These are phyloP conservation scores for Colletotrichum eremochloae DNA, from an alignment of 2,329 filamentous ascomycete genomes.

Conservation along the genomic window DNA sequence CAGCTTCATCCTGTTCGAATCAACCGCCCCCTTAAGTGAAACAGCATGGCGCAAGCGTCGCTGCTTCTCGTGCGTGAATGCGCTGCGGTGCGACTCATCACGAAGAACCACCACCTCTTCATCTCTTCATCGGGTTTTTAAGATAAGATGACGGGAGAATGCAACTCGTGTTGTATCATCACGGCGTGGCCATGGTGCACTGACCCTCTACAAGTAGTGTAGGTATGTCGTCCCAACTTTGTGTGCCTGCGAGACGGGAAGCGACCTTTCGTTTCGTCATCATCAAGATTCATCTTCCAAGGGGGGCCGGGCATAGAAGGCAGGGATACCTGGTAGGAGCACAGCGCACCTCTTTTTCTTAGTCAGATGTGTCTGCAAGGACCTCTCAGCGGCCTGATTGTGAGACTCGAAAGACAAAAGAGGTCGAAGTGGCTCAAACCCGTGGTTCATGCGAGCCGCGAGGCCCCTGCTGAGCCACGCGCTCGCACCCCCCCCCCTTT, in stretches of 20 bases:
- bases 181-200: background rate
- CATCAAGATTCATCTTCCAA: slow-evolving; percentile 12
- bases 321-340: slow-evolving; percentile 9
- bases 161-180: background rate
- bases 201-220: background rate
- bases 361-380: slow-evolving; percentile 24
- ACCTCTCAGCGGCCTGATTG: slow-evolving; percentile 24
- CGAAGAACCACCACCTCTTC: background rate
- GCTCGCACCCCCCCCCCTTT: background rate
- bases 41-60: slow-evolving; percentile 5
- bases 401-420: slow-evolving; percentile 26
- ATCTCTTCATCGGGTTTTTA: background rate
- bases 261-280: slow-evolving; percentile 32
- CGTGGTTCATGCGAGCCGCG: slow-evolving; percentile 27
- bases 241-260: slow-evolving; percentile 29
- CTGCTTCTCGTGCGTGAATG: background rate
- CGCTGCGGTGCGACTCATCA: slow-evolving; percentile 5
- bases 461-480: slow-evolving; percentile 16
- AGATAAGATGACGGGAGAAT: background rate
- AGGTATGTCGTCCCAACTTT: slow-evolving; percentile 32
- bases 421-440: slow-evolving; percentile 36
- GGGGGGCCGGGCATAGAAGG: slow-evolving; percentile 2
- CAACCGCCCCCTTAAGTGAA: background rate
- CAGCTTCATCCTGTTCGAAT: background rate
- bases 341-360: background rate